Evolutionary conservation across 1,284 basidiomycete genomes (phyloP).

Genomic region (Sporisorium graminicola): DNA sequence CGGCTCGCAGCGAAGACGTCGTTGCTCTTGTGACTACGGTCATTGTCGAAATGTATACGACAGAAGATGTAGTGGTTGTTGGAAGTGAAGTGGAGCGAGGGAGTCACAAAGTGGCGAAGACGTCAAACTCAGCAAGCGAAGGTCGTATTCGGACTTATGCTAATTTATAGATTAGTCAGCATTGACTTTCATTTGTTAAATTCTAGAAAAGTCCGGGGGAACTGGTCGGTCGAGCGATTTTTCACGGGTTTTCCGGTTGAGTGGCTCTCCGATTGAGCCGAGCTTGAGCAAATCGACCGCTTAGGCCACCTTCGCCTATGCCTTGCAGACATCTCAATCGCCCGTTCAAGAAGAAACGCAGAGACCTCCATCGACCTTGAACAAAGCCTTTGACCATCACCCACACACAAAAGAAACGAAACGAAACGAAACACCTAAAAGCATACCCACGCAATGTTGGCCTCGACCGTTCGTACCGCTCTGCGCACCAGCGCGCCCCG

Average conservation of each 20-base stretch:
- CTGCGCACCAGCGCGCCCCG: conserved; percentile 39
- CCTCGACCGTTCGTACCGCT: conserved; percentile 37
- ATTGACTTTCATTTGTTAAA: neutral
- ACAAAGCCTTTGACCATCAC: neutral
- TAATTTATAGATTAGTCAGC: conserved; percentile 20
- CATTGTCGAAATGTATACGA: conserved; percentile 8
- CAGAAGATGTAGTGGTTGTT: conserved; percentile 1
- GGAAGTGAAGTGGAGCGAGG: conserved; percentile 1
- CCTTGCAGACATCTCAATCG: neutral
- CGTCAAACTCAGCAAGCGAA: conserved; percentile 11
- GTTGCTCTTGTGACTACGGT: conserved; percentile 23
- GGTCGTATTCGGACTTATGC: conserved; percentile 8
- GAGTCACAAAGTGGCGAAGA: conserved; percentile 17
- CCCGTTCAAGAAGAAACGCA: conserved; percentile 7
- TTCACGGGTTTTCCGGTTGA: conserved; percentile 52
- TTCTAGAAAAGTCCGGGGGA: neutral
- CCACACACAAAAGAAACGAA: neutral
- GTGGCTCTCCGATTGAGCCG: conserved; percentile 22
- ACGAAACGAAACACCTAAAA: too few relatives aligned
- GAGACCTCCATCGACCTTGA: neutral
- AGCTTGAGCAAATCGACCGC: conserved; percentile 6
- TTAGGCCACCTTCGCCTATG: conserved; percentile 20
- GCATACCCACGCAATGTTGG: conserved; percentile 19
- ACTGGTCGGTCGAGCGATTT: conserved; percentile 7
- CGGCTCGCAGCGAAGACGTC: conserved; percentile 20